These are phyloP conservation scores for Solanum appendiculatum DNA, from an alignment of 257 asterid genomes.

Conservation along the genomic window DNA sequence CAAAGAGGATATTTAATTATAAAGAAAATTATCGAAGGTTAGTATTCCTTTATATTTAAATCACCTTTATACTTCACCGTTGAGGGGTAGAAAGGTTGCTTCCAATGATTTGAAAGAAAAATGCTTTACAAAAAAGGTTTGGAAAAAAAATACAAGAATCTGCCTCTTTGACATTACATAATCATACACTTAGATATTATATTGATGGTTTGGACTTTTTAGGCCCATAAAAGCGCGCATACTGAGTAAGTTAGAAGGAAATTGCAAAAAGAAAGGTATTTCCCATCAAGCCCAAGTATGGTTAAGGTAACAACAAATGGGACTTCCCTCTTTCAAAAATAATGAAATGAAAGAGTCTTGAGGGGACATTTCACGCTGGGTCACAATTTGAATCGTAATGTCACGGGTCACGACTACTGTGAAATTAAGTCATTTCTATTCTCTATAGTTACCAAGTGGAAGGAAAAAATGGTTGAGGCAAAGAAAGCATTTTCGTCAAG, in stretches of 20 bases:
- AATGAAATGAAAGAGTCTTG: not conserved
- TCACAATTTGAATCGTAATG: not conserved
- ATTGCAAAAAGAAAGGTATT: not conserved
- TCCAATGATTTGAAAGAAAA: no score
- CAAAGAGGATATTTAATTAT: no score
- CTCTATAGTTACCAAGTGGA: slow-evolving; percentile 6
- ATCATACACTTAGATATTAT: not conserved
- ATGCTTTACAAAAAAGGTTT: not conserved
- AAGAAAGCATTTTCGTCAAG: not conserved
- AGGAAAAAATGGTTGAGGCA: not conserved
- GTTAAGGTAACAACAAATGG: not conserved
- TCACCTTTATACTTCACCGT: no score
- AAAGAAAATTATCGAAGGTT: not conserved
- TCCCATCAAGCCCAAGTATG: not conserved
- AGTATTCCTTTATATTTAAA: no score
- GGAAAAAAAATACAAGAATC: not conserved
- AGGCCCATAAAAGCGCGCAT: not conserved
- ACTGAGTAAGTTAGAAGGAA: not conserved
- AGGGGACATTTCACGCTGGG: no score
- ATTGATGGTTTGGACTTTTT: not conserved
- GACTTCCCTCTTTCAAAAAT: not conserved
- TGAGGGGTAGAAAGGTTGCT: not conserved
- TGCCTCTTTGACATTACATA: not conserved
- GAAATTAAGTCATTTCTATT: not conserved
- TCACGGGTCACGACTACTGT: not conserved